These are phyloP conservation scores for Eragrostis tef DNA, from an alignment of 202 grass and related monocot genomes.

Conservation along the genomic window DNA sequence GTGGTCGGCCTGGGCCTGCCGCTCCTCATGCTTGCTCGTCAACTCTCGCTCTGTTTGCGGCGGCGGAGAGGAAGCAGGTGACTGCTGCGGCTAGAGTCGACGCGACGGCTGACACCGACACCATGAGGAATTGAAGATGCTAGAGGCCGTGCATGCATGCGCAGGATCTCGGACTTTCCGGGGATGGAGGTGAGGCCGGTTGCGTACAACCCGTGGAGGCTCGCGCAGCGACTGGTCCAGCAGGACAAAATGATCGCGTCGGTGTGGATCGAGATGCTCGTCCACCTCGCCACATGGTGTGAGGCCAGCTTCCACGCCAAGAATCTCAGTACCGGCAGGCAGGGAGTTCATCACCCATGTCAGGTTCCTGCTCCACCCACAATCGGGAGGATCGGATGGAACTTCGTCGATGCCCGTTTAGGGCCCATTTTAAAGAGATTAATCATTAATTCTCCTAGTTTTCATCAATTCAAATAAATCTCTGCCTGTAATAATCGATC, in stretches of 20 bases:
- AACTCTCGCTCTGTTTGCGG: neutral
- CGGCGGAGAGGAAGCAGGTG: neutral
- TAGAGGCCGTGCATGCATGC: neutral
- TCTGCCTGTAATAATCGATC: too few relatives aligned
- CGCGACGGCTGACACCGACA: neutral
- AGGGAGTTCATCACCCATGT: conserved; percentile 50
- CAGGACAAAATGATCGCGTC: neutral
- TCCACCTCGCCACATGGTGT: conserved; percentile 17
- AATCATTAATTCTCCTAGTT: too few relatives aligned
- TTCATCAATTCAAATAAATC: too few relatives aligned
- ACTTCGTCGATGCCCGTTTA: neutral
- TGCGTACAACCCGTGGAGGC: conserved; percentile 17
- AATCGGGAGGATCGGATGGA: conserved; percentile 15
- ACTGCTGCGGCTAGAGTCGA: too few relatives aligned
- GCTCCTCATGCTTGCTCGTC: neutral
- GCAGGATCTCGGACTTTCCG: neutral
- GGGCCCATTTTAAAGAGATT: too few relatives aligned
- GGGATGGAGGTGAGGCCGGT: neutral
- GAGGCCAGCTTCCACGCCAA: conserved; percentile 30
- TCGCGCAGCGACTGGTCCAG: neutral
- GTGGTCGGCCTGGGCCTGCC: neutral
- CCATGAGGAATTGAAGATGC: neutral
- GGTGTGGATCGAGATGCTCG: conserved; percentile 44
- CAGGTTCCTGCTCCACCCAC: neutral
- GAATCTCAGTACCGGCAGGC: neutral